Conservation (phyloP, 495 filamentous ascomycete species). For the Pseudoneurospora amorphoporcata region DNA sequence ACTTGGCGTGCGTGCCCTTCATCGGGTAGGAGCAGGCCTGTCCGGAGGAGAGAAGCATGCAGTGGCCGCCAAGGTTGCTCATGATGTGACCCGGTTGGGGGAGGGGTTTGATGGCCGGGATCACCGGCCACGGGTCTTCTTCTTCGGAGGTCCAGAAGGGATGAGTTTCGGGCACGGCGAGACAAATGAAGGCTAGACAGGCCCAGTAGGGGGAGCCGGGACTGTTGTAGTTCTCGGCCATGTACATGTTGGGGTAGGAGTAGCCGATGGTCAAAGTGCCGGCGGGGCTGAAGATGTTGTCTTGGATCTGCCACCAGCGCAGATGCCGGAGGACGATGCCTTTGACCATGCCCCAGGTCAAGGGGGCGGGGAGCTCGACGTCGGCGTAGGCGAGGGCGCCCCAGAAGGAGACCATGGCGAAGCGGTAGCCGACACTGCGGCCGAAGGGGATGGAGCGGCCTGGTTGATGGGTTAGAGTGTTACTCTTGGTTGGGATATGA, state of each 20-base stretch:
- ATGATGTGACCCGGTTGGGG: constrained; percentile 62
- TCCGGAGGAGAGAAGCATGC: constrained; percentile 62
- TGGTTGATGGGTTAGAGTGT: constrained; percentile 3
- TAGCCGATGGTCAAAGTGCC: constrained; percentile 71
- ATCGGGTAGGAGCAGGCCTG: constrained; percentile 72
- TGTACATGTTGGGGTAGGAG: constrained; percentile 68
- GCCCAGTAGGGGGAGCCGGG: constrained; percentile 63
- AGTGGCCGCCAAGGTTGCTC: constrained; percentile 50
- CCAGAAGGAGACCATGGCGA: constrained; percentile 78
- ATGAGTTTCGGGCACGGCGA: constrained; percentile 55
- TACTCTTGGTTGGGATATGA: background rate
- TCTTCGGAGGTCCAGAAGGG: constrained; percentile 66
- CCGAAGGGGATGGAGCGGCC: constrained; percentile 65
- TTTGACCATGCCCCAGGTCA: constrained; percentile 70
- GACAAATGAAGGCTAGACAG: constrained; percentile 63
- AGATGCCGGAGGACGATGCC: constrained; percentile 64
- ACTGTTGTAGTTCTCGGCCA: constrained; percentile 72
- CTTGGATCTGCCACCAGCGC: constrained; percentile 67
- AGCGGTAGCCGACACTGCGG: constrained; percentile 65
- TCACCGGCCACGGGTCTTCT: constrained; percentile 43
- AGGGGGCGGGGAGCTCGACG: constrained; percentile 55
- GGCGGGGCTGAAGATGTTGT: constrained; percentile 60
- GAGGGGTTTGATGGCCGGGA: constrained; percentile 46
- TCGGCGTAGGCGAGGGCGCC: constrained; percentile 65
- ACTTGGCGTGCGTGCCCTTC: constrained; percentile 71